Evolutionary conservation across 1,139 yeast species (phyloP), one percentile per base, ranked within the genome.

Genomic region (Yarrowia galli): DNA sequence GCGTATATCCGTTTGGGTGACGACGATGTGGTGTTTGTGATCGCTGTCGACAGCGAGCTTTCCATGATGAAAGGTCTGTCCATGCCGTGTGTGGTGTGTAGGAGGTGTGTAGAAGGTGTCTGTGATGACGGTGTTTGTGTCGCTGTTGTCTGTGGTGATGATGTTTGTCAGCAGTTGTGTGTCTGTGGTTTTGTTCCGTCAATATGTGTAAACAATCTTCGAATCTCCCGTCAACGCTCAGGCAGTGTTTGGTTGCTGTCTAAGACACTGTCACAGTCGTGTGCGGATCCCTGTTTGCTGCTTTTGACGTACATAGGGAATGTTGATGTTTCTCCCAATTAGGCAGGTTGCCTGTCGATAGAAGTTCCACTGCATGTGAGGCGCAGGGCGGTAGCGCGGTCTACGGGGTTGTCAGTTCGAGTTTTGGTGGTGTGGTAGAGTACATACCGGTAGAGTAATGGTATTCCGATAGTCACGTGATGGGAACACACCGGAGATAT

Each of bases 1-100:
- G 64, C 64, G 36, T 58, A 58, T 20, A 58, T 58, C n/a, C 64
- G 49, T 12, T 58, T 58, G 18, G 64, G 64, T 2, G 64, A 58
- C 6, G 64, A 58, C 16, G 64, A 43, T 9, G 64, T 58, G 1
- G 51, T 43, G 64, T 58, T 58, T 20, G 64, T 58, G 42, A 58
- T 58, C 2, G 64, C 64, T 0, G 64, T 58, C 1, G 51, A 28
- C 12, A 58, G 51, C 15, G 64, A 58, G 42, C 64, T 58, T 20
- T 58, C 64, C 64, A 58, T 58, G 61, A 54, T 54, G 18, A 54
- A 54, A 2, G 61, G 61, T 16, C 61, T 25, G 35, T 54, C 61
- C 61, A 54, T 54, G 23, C 15, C 8, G 23, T 18, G n/a, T 18
- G 13, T 7, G 23, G 22, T n/a, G 46, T 22, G 3, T 18, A 18